A percentile compares a stretch with the other conserved stretches of the same genome.
Evolutionary conservation across 176 grass and related monocot genomes (phyloP).

Genomic region (Elaeis guineensis): DNA sequence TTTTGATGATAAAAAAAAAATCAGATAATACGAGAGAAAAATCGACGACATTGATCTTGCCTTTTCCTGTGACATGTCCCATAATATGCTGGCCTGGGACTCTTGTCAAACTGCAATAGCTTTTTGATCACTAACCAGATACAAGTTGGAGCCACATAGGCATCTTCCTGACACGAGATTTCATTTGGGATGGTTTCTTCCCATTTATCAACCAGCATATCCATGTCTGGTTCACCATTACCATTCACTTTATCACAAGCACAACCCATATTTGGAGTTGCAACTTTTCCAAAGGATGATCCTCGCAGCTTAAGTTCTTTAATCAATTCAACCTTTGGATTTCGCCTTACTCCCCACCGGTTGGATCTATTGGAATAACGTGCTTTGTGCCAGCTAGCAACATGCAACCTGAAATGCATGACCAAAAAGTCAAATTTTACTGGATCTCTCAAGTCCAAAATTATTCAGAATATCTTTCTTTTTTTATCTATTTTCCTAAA

Average conservation of each 20-base stretch:
- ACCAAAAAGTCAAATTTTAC: too few species aligned
- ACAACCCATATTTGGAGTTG: slow-evolving; percentile 30
- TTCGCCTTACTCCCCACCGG: slow-evolving; percentile 66
- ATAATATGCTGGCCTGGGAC: slow-evolving; percentile 87
- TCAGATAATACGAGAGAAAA: slow-evolving; percentile 10
- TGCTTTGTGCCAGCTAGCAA: slow-evolving; percentile 59
- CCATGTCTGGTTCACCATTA: slow-evolving; percentile 24
- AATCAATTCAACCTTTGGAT: slow-evolving; percentile 53
- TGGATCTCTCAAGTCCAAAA: too few species aligned
- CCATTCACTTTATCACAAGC: slow-evolving; percentile 20
- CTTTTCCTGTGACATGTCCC: slow-evolving; percentile 88
- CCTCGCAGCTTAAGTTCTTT: slow-evolving; percentile 80
- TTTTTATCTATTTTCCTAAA: too few species aligned
- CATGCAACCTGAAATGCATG: slow-evolving; percentile 43
- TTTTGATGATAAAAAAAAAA: slow-evolving; percentile 2
- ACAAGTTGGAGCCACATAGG: slow-evolving; percentile 12
- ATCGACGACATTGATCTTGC: slow-evolving; percentile 15
- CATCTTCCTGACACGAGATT: slow-evolving; percentile 13
- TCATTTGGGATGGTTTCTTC: slow-evolving; percentile 33
- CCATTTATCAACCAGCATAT: slow-evolving; percentile 53
- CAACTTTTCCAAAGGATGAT: slow-evolving; percentile 33
- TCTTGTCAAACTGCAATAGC: slow-evolving; percentile 94
- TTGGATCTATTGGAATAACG: slow-evolving; percentile 36
- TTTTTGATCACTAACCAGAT: slow-evolving; percentile 36
- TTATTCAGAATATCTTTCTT: too few species aligned